A percentile compares a stretch with the other conserved stretches of the same genome.
These are phyloP conservation scores for Arachnomyces sp. DNA, from an alignment of 2,329 filamentous ascomycete genomes.

Conservation along the genomic window DNA sequence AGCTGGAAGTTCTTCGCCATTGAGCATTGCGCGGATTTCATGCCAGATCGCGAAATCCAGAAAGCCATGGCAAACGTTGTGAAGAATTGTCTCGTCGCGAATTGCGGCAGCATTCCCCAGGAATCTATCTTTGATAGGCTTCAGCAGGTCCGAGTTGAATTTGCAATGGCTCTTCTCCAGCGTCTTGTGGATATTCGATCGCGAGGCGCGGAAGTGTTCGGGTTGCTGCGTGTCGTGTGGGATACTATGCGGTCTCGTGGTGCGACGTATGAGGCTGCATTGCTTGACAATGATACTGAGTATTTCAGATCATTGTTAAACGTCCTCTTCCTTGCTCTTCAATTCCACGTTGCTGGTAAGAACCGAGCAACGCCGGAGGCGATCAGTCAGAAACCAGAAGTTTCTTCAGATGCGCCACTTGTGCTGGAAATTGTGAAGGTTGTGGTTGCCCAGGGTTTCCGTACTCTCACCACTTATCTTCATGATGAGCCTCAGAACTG, in stretches of 20 bases:
- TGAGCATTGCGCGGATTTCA: conserved; percentile 64
- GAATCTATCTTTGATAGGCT: conserved; percentile 76
- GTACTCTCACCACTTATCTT: conserved; percentile 68
- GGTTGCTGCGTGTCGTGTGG: conserved; percentile 52
- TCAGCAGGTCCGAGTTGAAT: conserved; percentile 64
- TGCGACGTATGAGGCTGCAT: conserved; percentile 51
- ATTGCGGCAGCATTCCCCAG: conserved; percentile 61
- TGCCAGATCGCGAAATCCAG: conserved; percentile 49
- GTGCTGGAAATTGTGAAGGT: conserved; percentile 72
- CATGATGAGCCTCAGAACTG: conserved; percentile 63
- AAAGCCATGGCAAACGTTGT: conserved; percentile 66
- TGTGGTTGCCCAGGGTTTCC: conserved; percentile 74
- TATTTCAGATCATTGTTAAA: conserved; percentile 81
- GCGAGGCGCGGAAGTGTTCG: conserved; percentile 43
- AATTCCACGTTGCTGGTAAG: conserved; percentile 36
- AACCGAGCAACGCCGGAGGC: conserved; percentile 28
- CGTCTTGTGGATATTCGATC: conserved; percentile 56
- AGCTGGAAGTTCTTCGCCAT: conserved; percentile 84
- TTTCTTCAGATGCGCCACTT: conserved; percentile 43
- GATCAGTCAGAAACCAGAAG: conserved; percentile 27
- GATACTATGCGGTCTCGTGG: conserved; percentile 48
- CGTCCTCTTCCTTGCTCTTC: conserved; percentile 73
- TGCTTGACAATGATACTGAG: conserved; percentile 48
- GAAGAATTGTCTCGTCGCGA: conserved; percentile 68
- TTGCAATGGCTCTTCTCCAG: conserved; percentile 75